A percentile compares a stretch with the other conserved stretches of the same genome.
Evolutionary conservation across 2,329 filamentous ascomycete genomes (phyloP).

Genomic region (Coniosporium tulheliwenetii): DNA sequence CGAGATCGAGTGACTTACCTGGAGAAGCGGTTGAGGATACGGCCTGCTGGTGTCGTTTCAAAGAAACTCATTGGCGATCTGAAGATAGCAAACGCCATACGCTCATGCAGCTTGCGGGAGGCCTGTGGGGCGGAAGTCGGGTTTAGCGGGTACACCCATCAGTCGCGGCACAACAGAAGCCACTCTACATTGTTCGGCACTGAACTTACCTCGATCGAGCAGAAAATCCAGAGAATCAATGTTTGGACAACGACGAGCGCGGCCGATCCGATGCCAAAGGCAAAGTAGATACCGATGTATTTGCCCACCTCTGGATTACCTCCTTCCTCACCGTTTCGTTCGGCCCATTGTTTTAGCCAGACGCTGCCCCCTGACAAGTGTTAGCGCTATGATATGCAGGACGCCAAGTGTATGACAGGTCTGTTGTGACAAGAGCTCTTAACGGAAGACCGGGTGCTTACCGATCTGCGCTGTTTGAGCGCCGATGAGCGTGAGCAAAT

Average conservation of each 20-base stretch:
- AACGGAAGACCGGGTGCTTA: constrained; percentile 21
- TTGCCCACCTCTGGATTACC: constrained; percentile 66
- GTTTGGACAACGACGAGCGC: constrained; percentile 80
- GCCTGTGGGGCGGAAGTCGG: constrained; percentile 35
- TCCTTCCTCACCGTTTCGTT: constrained; percentile 53
- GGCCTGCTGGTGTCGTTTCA: constrained; percentile 89
- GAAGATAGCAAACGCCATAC: constrained; percentile 96
- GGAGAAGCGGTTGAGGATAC: constrained; percentile 92
- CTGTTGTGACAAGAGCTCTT: background rate
- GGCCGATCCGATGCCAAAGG: constrained; percentile 77
- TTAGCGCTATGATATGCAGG: background rate
- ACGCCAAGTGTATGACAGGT: background rate
- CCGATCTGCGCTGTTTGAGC: constrained; percentile 72
- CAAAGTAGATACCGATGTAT: constrained; percentile 92
- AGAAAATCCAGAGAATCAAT: constrained; percentile 96
- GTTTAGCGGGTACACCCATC: background rate
- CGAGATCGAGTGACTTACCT: constrained; percentile 37
- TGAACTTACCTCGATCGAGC: constrained; percentile 77
- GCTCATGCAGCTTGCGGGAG: constrained; percentile 87
- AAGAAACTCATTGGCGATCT: constrained; percentile 98
- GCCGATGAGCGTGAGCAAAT: constrained; percentile 59
- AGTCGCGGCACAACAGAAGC: background rate
- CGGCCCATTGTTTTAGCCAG: constrained; percentile 91
- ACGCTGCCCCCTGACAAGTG: constrained; percentile 50
- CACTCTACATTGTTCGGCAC: background rate